Conservation (phyloP, 306 rosid species). For the Trifolium subterraneum region DNA sequence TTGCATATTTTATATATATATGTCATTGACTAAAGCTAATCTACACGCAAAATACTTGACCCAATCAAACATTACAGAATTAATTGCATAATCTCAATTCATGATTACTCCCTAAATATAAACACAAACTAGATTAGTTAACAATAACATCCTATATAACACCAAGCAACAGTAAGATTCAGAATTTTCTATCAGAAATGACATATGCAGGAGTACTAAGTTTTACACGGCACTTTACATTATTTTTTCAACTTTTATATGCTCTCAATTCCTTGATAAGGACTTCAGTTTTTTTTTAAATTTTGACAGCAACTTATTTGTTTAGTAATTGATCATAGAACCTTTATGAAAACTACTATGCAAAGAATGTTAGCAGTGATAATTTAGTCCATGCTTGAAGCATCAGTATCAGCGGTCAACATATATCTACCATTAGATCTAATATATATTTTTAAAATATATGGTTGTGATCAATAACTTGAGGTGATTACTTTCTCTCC, state of each 20-base stretch:
- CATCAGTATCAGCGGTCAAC: neutral
- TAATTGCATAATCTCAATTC: conserved; percentile 40
- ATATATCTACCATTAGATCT: neutral
- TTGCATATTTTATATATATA: neutral
- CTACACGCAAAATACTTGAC: conserved; percentile 10
- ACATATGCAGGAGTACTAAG: neutral
- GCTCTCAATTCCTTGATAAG: neutral
- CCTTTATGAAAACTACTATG: no score
- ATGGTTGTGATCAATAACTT: neutral
- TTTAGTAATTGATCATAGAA: neutral
- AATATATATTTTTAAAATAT: neutral
- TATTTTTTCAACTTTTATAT: neutral
- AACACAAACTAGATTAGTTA: neutral
- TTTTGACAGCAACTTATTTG: no score
- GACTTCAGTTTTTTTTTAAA: no score
- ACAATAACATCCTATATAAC: neutral
- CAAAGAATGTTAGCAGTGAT: neutral
- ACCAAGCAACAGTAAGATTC: neutral
- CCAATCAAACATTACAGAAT: conserved; percentile 29
- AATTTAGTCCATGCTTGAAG: no score
- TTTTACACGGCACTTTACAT: neutral
- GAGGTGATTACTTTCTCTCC: no score
- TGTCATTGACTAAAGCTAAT: conserved; percentile 35
- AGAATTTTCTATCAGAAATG: neutral
- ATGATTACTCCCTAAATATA: conserved; percentile 53